Base-by-base conservation (phyloP, 768 basidiomycete species). In the Fomitopsis pulvina region DNA sequence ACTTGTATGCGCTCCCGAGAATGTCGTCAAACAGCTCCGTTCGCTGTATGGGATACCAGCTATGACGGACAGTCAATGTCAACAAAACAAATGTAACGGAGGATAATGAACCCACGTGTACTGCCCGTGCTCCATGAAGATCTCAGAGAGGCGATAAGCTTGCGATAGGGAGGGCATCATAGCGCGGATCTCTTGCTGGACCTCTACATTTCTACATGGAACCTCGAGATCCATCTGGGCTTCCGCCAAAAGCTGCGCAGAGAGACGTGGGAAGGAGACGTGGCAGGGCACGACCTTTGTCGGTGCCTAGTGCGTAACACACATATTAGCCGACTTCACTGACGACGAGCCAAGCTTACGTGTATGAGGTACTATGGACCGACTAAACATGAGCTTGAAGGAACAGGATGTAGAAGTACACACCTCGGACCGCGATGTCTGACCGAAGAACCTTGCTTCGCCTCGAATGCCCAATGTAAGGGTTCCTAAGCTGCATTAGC, bases 351-450 rank as follows among this genome's bases (percentile, higher is more conserved):
- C 1, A 10, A 16, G 48, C 45, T 50, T 66, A 81, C 82, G 53
- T 74, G 74, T n/a, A 80, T 74, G 21, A 83, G 74, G 59, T 76
- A 80, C 83, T 83, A 50, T 28, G 47, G 57, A 49, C 25, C 28
- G 50, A 24, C 9, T 24, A 8, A 26, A 42, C 24, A 21, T n/a
- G 9, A 47, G 26, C 12, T 3, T 37, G 20, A 2, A 30, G 2
- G 12, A 8, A 26, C 22, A 25, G 16, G 42, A n/a, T 18, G 18
- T 9, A 27, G 20, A 18, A 53, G 27, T 10, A 57, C 75, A 45
- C 11, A 85, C 84, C 73, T 87, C 85, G 21, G 81, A 72, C 30
- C 83, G 77, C 5, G 86, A 80, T 0, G 83, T 87, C 50, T 74
- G 72, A 16, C 86, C 83, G 50, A 81, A 70, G 60, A 81, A 84